Percentiles rank a stretch among this genome's conserved stretches.
These are phyloP conservation scores for Pleurostoma richardsiae DNA, from an alignment of 2,329 filamentous ascomycete genomes.

Conservation along the genomic window DNA sequence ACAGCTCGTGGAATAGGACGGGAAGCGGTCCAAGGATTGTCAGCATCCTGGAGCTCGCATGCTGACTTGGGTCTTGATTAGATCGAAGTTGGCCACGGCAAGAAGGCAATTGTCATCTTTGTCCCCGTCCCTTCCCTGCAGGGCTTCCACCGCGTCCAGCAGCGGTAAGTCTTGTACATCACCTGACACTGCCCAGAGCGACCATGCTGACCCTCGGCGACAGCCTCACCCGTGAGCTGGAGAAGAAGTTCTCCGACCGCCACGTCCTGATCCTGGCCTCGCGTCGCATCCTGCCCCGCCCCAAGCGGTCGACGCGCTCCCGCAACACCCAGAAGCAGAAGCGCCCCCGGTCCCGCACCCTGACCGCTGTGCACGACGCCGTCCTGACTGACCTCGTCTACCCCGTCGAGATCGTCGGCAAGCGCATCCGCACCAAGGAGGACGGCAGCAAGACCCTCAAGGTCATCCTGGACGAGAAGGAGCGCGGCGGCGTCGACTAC, in stretches of 20 bases:
- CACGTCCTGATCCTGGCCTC: slow-evolving; percentile 98
- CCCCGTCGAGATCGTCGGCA: slow-evolving; percentile 99
- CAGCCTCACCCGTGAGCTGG: slow-evolving; percentile 98
- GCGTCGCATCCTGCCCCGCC: slow-evolving; percentile 96
- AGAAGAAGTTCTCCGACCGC: slow-evolving; percentile 99
- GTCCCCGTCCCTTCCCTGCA: slow-evolving; percentile 98
- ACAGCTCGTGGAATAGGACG: slow-evolving; percentile 58
- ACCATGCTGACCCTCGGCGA: not conserved
- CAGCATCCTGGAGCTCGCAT: slow-evolving; percentile 66
- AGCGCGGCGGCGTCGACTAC: slow-evolving; percentile 99
- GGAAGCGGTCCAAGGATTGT: slow-evolving; percentile 67
- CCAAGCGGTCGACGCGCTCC: slow-evolving; percentile 95
- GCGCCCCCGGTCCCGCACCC: slow-evolving; percentile 94
- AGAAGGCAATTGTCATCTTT: slow-evolving; percentile 99
- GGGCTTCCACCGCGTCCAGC: slow-evolving; percentile 99
- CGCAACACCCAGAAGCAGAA: slow-evolving; percentile 98
- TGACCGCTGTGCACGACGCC: slow-evolving; percentile 97
- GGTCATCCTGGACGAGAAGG: slow-evolving; percentile 99
- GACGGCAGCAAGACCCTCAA: slow-evolving; percentile 98
- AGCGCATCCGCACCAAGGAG: slow-evolving; percentile 98
- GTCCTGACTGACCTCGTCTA: slow-evolving; percentile 98
- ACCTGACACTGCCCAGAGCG: too few relatives aligned
- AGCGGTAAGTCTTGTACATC: slow-evolving; percentile 68
- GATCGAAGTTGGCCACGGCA: slow-evolving; percentile 99
- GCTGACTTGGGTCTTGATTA: slow-evolving; percentile 68